Conservation (phyloP, 768 basidiomycete genomes). For the Russula foetens region DNA sequence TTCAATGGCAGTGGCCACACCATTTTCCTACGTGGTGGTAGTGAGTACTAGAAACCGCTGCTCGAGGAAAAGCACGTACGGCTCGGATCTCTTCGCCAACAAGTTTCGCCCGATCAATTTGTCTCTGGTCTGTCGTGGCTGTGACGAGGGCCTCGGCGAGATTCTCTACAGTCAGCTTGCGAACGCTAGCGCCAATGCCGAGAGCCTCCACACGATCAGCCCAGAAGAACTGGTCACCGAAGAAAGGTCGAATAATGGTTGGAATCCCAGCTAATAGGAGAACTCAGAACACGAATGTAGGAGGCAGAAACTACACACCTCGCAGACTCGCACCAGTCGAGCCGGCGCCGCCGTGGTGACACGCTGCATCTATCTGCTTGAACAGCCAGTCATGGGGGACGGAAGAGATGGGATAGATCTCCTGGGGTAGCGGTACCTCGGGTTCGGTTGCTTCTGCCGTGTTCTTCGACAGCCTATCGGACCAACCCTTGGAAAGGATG, state of each 20-base stretch:
- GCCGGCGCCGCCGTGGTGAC: conserved; percentile 96
- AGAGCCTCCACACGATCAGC: conserved; percentile 96
- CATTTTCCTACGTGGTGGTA: conserved; percentile 61
- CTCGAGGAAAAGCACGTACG: conserved; percentile 35
- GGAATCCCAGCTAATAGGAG: conserved; percentile 69
- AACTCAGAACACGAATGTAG: not conserved
- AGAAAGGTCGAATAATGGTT: conserved; percentile 95
- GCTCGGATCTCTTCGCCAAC: conserved; percentile 83
- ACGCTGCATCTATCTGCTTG: conserved; percentile 87
- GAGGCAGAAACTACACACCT: conserved; percentile 40
- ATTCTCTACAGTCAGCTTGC: conserved; percentile 74
- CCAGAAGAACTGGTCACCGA: conserved; percentile 98
- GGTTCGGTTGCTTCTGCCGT: conserved; percentile 46
- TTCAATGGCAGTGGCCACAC: conserved; percentile 90
- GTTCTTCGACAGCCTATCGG: conserved; percentile 73
- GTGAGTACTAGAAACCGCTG: not conserved
- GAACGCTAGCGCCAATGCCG: conserved; percentile 81
- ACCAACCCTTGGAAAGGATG: conserved; percentile 97
- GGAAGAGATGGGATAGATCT: conserved; percentile 79
- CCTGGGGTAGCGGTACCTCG: conserved; percentile 63
- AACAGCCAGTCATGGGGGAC: conserved; percentile 97
- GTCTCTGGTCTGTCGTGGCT: conserved; percentile 84
- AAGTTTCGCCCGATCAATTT: conserved; percentile 76
- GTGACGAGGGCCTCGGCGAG: conserved; percentile 69
- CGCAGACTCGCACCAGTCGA: conserved; percentile 91